A percentile compares a stretch with the other conserved stretches of the same genome.
Evolutionary conservation across 2,329 filamentous ascomycete species (phyloP).

Genomic region (Fusarium decemcellulare): DNA sequence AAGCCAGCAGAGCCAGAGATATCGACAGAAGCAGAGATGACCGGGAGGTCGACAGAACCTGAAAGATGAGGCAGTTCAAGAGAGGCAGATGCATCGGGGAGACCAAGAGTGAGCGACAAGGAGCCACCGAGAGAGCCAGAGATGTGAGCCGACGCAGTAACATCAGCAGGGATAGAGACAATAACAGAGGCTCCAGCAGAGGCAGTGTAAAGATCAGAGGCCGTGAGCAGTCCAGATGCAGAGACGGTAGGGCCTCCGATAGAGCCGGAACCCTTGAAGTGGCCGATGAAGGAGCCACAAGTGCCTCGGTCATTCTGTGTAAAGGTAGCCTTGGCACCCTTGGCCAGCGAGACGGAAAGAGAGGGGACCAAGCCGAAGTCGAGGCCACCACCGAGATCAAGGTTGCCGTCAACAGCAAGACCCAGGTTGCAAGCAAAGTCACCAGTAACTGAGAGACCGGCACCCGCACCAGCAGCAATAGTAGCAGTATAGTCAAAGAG

Average conservation of each 20-base stretch:
- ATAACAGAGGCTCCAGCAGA: slow-evolving; percentile 13
- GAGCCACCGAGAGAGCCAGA: slow-evolving; percentile 18
- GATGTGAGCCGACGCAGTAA: slow-evolving; percentile 19
- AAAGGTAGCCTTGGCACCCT: slow-evolving; percentile 28
- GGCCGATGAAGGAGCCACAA: slow-evolving; percentile 32
- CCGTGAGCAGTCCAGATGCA: slow-evolving; percentile 18
- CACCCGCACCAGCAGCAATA: slow-evolving; percentile 54
- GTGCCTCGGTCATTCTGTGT: slow-evolving; percentile 35
- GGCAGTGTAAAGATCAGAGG: slow-evolving; percentile 17
- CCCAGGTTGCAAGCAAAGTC: slow-evolving; percentile 41
- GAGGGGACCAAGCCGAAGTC: slow-evolving; percentile 56
- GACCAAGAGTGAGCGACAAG: neutral
- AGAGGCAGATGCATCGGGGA: slow-evolving; percentile 1
- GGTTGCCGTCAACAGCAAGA: slow-evolving; percentile 37
- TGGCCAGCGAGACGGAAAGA: slow-evolving; percentile 54
- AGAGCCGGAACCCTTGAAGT: slow-evolving; percentile 29
- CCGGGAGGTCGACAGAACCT: neutral
- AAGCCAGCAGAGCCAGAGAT: neutral
- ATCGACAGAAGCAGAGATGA: neutral
- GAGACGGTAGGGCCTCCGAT: slow-evolving; percentile 27
- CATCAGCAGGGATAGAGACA: slow-evolving; percentile 23
- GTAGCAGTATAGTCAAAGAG: slow-evolving; percentile 65
- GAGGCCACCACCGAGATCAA: slow-evolving; percentile 47
- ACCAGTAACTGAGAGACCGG: slow-evolving; percentile 50
- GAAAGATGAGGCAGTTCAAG: neutral